Evolutionary conservation across 2,329 filamentous ascomycete genomes (phyloP).

Genomic region (Helotiales sp.): DNA sequence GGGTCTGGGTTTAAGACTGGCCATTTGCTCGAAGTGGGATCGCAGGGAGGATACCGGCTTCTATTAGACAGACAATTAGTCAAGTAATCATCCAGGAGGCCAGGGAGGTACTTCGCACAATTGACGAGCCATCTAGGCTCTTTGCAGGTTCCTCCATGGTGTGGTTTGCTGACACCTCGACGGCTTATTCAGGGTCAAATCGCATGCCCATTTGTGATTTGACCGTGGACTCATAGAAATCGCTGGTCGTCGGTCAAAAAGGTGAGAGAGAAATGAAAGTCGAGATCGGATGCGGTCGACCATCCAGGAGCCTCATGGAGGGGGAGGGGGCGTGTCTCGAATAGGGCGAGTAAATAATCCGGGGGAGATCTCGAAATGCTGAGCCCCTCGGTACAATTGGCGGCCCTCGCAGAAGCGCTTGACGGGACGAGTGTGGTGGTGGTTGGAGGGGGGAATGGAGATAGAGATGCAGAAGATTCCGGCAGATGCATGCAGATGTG

Average conservation of each 20-base stretch:
- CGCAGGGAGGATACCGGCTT: conserved; percentile 82
- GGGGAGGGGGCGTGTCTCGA: conserved; percentile 18
- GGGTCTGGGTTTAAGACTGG: conserved; percentile 52
- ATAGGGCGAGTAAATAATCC: conserved; percentile 14
- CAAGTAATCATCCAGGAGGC: neutral
- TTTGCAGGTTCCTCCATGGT: conserved; percentile 55
- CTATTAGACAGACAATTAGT: conserved; percentile 49
- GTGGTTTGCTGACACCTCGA: conserved; percentile 24
- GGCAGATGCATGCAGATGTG: neutral
- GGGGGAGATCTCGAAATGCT: conserved; percentile 14
- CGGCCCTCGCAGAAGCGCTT: neutral
- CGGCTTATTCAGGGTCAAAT: conserved; percentile 21
- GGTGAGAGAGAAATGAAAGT: neutral
- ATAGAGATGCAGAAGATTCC: neutral
- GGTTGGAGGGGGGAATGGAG: neutral
- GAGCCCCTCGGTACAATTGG: conserved; percentile 3
- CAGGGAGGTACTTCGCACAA: conserved; percentile 56
- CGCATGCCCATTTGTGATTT: conserved; percentile 32
- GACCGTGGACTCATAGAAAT: conserved; percentile 28
- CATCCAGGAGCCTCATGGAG: conserved; percentile 22
- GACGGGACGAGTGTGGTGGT: neutral
- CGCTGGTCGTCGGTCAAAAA: neutral
- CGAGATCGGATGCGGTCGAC: conserved; percentile 15
- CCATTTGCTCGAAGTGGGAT: conserved; percentile 82
- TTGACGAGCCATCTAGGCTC: conserved; percentile 76